Base-by-base conservation (phyloP, 1,139 yeast species). In the Arxiozyma heterogenica region DNA sequence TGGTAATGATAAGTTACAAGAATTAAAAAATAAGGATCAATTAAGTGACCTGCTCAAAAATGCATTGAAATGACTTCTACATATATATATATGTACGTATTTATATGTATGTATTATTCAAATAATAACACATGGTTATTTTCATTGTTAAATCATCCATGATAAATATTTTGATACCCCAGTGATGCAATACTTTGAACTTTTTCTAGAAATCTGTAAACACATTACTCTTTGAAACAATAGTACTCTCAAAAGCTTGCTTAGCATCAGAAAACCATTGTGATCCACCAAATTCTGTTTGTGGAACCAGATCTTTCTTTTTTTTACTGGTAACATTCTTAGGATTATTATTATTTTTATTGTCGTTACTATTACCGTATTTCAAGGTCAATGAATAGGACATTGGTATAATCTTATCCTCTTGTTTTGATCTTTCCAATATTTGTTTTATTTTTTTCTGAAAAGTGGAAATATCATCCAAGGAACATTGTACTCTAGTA, bases 1-100 rank as follows among this genome's bases (percentile, higher is more conserved):
- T 58, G 98, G 98, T 57, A 87, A 88, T 79, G 84, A 91, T 50
- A 95, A 87, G 63, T 76, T 90, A 58, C 95, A 88, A 73, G 74
- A 78, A 48, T 77, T 83, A 70, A 75, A 75, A 58, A 64, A 68
- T 42, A 58, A 63, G 49, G 79, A 78, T 55, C 59, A 72, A 61
- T 66, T 77, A 56, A 66, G 25, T 39, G 25, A 15, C 7, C 57
- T 74, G 52, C 61, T 75, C 54, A 41, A 60, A 51, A 53, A 59
- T 54, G 62, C 53, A 23, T 47, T 61, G 50, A 55, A 56, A 48
- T 55, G 48, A 38, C 5, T 11, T 34, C 22, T 17, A 23, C 25
- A 9, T 41, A 45, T 49, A 46, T 50, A 47, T n/a, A 18, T 25
- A n/a, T 25, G 20, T 25, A 27, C n/a, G 21, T 25, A 43, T 30